Conservation (phyloP, 1,284 basidiomycete genomes). For the Polyporus tsugae region DNA sequence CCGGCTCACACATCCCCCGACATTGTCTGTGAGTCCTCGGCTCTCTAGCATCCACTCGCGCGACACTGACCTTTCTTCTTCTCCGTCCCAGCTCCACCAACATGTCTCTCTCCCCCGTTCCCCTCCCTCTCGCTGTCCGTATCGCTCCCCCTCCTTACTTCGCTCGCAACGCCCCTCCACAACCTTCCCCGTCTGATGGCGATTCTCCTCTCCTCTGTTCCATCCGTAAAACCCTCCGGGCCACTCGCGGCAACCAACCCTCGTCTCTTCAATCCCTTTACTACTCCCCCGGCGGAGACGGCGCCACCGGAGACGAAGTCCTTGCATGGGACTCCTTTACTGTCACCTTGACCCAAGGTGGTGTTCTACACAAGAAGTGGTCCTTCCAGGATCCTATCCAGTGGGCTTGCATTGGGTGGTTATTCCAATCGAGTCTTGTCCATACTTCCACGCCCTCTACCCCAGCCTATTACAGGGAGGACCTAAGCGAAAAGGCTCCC, state of each 20-base stretch:
- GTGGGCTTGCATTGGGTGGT: slow-evolving; percentile 79
- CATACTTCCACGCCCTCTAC: slow-evolving; percentile 37
- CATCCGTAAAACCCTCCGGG: slow-evolving; percentile 37
- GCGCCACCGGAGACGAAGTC: slow-evolving; percentile 50
- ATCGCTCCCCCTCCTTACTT: slow-evolving; percentile 18
- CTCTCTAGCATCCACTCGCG: neutral
- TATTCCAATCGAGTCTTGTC: slow-evolving; percentile 57
- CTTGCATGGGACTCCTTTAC: slow-evolving; percentile 77
- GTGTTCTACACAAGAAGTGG: slow-evolving; percentile 78
- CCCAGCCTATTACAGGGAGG: slow-evolving; percentile 48
- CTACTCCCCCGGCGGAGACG: slow-evolving; percentile 20
- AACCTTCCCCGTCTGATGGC: neutral
- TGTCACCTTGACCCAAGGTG: slow-evolving; percentile 76
- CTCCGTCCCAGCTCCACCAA: neutral
- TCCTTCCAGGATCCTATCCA: slow-evolving; percentile 75
- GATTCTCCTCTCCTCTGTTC: slow-evolving; percentile 37
- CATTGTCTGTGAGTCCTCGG: neutral
- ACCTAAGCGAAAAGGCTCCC: slow-evolving; percentile 45
- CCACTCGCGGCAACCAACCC: slow-evolving; percentile 31
- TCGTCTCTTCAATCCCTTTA: slow-evolving; percentile 27
- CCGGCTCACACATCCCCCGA: too few relatives aligned
- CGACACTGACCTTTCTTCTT: neutral
- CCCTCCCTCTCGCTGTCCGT: slow-evolving; percentile 20
- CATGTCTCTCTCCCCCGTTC: slow-evolving; percentile 21
- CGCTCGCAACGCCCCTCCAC: slow-evolving; percentile 6